A percentile compares a stretch with the other conserved stretches of the same genome.
These are phyloP conservation scores for Nepenthes alata DNA, from an alignment of 179 eudicot species.

Conservation along the genomic window DNA sequence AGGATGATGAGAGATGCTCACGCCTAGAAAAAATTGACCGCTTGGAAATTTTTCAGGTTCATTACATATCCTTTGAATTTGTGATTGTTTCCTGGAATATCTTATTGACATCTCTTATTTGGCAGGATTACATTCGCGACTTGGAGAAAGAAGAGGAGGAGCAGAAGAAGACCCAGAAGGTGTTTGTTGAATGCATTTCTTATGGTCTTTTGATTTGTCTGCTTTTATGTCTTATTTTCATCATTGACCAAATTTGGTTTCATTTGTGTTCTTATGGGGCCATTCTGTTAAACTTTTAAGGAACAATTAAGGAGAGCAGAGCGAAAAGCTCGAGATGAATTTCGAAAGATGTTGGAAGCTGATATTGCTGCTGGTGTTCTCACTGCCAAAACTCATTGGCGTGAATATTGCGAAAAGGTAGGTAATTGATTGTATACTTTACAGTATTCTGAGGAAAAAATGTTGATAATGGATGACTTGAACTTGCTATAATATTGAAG, in stretches of 20 bases:
- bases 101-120: slow-evolving; percentile 9
- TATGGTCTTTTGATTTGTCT: slow-evolving; percentile 1
- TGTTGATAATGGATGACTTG: not conserved
- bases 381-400: slow-evolving; percentile 84
- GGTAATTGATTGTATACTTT: not conserved
- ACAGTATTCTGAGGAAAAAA: not conserved
- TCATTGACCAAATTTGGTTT: slow-evolving; percentile 3
- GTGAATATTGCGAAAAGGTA: slow-evolving; percentile 76
- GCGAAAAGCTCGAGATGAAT: slow-evolving; percentile 85
- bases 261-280: not conserved
- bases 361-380: slow-evolving; percentile 56
- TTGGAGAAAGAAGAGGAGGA: slow-evolving; percentile 95
- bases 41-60: slow-evolving; percentile 77
- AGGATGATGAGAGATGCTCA: slow-evolving; percentile 82
- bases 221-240: not conserved
- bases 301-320: slow-evolving; percentile 74
- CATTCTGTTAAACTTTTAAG: slow-evolving; percentile 18
- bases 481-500: not conserved
- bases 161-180: slow-evolving; percentile 79
- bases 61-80: not conserved
- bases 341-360: slow-evolving; percentile 79
- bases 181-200: slow-evolving; percentile 7
- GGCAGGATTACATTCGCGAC: slow-evolving; percentile 87
- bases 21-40: slow-evolving; percentile 94
- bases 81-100: not conserved